phyloP scores from a whole-genome alignment of 1,139 yeast species.

The Pichia sp. region DNA sequence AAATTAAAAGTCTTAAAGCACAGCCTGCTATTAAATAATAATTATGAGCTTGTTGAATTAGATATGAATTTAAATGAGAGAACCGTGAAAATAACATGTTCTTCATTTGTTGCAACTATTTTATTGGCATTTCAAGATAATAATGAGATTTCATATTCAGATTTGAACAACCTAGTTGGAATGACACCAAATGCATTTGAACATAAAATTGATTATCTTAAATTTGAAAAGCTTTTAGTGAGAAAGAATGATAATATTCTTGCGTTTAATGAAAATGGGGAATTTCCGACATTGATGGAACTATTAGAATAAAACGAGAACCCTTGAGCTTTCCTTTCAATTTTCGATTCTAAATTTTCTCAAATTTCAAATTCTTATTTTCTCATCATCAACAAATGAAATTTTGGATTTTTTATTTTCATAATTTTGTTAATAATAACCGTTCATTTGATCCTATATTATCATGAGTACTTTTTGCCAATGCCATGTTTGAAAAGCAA shows the following conservation, averaged over 20 bases:
- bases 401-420: background rate
- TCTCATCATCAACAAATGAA: background rate
- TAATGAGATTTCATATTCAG: background rate
- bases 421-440: background rate
- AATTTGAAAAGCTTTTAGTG: background rate
- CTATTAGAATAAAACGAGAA: background rate
- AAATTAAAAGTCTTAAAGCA: background rate
- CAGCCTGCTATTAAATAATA: background rate
- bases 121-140: conserved; percentile 1
- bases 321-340: background rate
- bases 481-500: conserved; percentile 2
- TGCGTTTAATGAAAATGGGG: background rate
- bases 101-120: background rate
- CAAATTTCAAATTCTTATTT: too few species aligned
- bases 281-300: background rate
- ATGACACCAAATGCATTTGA: background rate
- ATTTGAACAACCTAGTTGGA: background rate
- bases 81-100: background rate
- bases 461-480: background rate
- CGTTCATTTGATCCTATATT: background rate
- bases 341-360: background rate
- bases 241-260: background rate
- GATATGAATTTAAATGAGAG: background rate
- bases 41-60: background rate
- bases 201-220: background rate